A percentile compares a stretch with the other conserved stretches of the same genome.
phyloP scores from a whole-genome alignment of 768 basidiomycete genomes.

The Mrakia frigida region DNA sequence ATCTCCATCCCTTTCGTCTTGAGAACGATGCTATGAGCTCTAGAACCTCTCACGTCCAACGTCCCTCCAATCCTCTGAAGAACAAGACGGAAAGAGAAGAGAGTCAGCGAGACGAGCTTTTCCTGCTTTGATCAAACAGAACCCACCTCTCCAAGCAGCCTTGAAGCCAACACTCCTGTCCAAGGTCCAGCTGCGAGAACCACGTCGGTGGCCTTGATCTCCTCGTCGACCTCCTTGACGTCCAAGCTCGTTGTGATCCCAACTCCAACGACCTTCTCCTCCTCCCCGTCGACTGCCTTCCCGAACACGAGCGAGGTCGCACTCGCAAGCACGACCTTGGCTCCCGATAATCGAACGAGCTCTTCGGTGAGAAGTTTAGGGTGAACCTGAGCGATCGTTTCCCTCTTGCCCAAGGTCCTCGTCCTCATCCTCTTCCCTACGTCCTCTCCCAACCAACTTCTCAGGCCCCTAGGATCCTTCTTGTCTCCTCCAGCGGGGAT shows the following conservation, averaged over 20 bases:
- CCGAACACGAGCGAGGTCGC: constrained; percentile 30
- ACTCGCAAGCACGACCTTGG: constrained; percentile 37
- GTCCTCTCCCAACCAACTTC: constrained; percentile 39
- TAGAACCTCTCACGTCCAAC: constrained; percentile 41
- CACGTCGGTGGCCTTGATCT: constrained; percentile 54
- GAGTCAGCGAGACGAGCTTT: not conserved
- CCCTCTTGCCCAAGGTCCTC: constrained; percentile 37
- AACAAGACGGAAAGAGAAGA: no score
- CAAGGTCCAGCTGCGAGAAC: constrained; percentile 82
- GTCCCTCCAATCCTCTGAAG: constrained; percentile 33
- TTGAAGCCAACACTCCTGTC: constrained; percentile 56
- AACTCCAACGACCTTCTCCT: constrained; percentile 13
- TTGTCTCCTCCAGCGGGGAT: constrained; percentile 35
- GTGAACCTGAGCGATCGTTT: constrained; percentile 44
- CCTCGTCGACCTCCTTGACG: constrained; percentile 15
- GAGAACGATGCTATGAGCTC: constrained; percentile 46
- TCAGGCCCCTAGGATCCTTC: constrained; percentile 34
- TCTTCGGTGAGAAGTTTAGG: constrained; percentile 42
- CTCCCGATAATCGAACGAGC: constrained; percentile 38
- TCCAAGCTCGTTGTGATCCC: not conserved
- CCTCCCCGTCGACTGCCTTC: constrained; percentile 3
- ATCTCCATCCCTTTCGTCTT: constrained; percentile 36
- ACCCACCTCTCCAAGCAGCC: constrained; percentile 39
- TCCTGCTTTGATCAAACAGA: not conserved
- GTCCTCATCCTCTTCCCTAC: constrained; percentile 36